Percentiles rank a stretch among this genome's conserved stretches.
phyloP scores from a whole-genome alignment of 495 filamentous ascomycete genomes.

The Aspergillus leporis region DNA sequence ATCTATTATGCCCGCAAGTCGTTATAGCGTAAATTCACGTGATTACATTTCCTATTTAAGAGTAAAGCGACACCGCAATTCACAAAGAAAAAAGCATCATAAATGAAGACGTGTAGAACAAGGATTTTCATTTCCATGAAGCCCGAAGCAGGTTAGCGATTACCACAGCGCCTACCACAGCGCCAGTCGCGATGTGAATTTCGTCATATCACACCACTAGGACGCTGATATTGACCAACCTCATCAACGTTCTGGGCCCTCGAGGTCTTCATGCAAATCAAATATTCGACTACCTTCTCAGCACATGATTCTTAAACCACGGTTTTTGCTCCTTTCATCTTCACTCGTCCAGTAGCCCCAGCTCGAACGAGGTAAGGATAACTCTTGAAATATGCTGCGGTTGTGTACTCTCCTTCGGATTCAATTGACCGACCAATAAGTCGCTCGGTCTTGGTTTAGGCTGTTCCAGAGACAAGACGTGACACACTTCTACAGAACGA shows the following conservation, averaged over 20 bases:
- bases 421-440: conserved; percentile 15
- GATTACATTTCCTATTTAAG: no score
- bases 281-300: conserved; percentile 24
- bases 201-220: not conserved
- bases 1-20: not conserved
- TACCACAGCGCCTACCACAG: no score
- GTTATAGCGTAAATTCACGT: not conserved
- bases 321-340: not conserved
- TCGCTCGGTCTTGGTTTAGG: conserved; percentile 23
- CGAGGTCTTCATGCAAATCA: conserved; percentile 34
- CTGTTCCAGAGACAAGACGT: conserved; percentile 20
- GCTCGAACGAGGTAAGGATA: conserved; percentile 37
- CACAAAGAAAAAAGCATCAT: not conserved
- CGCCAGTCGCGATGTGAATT: not conserved
- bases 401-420: conserved; percentile 15
- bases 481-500: conserved; percentile 26
- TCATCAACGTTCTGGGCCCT: conserved; percentile 4
- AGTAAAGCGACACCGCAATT: not conserved
- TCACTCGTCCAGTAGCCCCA: conserved; percentile 27
- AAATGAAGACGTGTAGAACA: not conserved
- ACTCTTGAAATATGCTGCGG: conserved; percentile 25
- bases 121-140: not conserved
- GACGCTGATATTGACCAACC: conserved; percentile 3
- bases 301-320: conserved; percentile 26
- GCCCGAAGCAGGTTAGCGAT: not conserved